A percentile compares a stretch with the other conserved stretches of the same genome.
These are phyloP conservation scores for Protoeuglena noctilucae DNA, from an alignment of 139 green algal genomes.

Conservation along the genomic window DNA sequence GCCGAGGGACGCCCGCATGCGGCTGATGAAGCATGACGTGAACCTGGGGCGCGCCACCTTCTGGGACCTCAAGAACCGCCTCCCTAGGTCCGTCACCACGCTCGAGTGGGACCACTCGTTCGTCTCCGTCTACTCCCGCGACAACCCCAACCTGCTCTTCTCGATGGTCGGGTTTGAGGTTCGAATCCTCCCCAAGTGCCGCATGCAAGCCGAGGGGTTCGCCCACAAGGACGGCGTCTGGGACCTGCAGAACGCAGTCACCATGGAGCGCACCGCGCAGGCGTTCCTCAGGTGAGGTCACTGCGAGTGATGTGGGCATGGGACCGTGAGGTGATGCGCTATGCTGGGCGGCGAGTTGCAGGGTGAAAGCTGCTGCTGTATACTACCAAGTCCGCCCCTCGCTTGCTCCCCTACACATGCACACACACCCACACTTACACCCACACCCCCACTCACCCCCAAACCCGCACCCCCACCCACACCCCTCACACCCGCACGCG, in stretches of 20 bases:
- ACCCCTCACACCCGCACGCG: no score
- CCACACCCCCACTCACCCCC: no score
- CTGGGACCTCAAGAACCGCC: conserved; percentile 88
- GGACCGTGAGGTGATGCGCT: no score
- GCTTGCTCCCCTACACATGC: no score
- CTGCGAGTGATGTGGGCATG: no score
- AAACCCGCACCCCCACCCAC: no score
- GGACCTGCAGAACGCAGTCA: conserved; percentile 90
- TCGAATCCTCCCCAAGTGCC: conserved; percentile 23
- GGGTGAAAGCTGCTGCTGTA: no score
- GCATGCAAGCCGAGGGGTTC: conserved; percentile 74
- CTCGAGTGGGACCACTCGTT: conserved; percentile 97
- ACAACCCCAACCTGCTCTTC: conserved; percentile 99
- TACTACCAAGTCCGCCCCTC: no score
- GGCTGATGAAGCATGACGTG: conserved; percentile 99
- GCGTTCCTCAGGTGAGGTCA: conserved; percentile 18
- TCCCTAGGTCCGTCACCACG: conserved; percentile 75
- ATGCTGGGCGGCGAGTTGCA: no score
- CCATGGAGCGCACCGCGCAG: conserved; percentile 90
- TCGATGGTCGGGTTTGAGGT: conserved; percentile 95
- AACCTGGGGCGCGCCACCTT: conserved; percentile 93
- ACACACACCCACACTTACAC: no score
- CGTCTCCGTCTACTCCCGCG: conserved; percentile 80
- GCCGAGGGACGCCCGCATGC: conserved; percentile 95
- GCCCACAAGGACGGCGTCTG: conserved; percentile 90